Base-by-base conservation (phyloP, 2,329 filamentous ascomycete genomes). In the Pyricularia sp. region DNA sequence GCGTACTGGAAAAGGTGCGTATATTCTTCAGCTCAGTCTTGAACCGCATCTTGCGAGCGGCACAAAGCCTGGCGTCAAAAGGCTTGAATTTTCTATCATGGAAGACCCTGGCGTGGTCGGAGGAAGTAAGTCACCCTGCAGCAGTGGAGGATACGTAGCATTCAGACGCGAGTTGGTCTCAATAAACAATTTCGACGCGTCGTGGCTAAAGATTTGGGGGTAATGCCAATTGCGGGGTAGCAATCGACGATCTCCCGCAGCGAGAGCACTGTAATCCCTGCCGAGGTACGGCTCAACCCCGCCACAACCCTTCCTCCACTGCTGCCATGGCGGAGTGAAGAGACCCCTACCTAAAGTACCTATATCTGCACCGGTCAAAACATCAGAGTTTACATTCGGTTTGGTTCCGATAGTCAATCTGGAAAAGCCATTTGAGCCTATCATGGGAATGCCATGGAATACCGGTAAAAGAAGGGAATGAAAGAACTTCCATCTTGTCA, bases 1-100 rank as follows among this genome's bases (percentile, higher is more conserved):
- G 44, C 49, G 49, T 74, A 86, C 85, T 88, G 53, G 84, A 82
- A 72, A 88, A 87, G 1, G 85, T 87, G 67, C 84, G 83, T 60
- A 87, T 85, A 67, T 88, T 88, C 69, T 82, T 83, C 62, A 89
- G 77, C 64, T 86, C 84, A 8, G 86, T 86, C 69, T 83, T 85
- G 77, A 88, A 88, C 65, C 86, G 79, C 86, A 88, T 88, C 57
- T 72, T 81, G 74, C 30, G 22, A 44, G n/a, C 35, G 53, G 63
- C 55, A 35, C 31, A 35, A n/a, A 31, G 60, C 60, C 60, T 26
- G 60, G 62, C 44, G 28, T 7, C 57, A 16, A 28, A 59, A 12
- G 31, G 19, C 35, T n/a, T 40, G 30, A 19, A 7, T 22, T 24
- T 24, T 31, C 16, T 35, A 19, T 62, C 60, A 62, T 62, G 60